These are phyloP conservation scores for Fusarium musae DNA, from an alignment of 2,329 filamentous ascomycete genomes.

Conservation along the genomic window DNA sequence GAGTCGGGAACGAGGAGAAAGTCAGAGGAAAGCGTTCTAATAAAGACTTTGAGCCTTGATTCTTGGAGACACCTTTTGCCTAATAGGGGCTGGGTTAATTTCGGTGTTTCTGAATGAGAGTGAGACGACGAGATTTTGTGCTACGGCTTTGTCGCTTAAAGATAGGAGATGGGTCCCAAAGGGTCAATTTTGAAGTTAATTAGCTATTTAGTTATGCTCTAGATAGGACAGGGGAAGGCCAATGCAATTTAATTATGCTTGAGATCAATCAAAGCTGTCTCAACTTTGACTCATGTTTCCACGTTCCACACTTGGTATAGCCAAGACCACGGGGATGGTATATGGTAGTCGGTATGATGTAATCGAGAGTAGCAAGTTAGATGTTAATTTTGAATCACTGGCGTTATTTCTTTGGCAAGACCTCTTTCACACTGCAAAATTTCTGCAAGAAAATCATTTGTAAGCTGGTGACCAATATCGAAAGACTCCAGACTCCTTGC, in stretches of 20 bases:
- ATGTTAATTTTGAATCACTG: background rate
- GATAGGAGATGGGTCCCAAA: background rate
- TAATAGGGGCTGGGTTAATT: slow-evolving; percentile 15
- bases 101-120: slow-evolving; percentile 13
- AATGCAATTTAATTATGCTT: background rate
- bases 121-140: slow-evolving; percentile 21
- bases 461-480: background rate
- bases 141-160: background rate
- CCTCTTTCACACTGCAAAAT: background rate
- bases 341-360: background rate
- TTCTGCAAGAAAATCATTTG: background rate
- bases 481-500: slow-evolving; percentile 28
- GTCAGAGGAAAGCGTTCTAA: background rate
- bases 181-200: background rate
- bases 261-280: background rate
- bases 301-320: background rate
- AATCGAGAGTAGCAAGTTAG: background rate
- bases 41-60: background rate
- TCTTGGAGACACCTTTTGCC: background rate
- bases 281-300: background rate
- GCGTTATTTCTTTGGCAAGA: background rate
- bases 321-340: no score
- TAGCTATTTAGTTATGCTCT: no score
- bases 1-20: slow-evolving; percentile 1
- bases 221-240: background rate